These are phyloP conservation scores for Hygrophila difformis DNA, from an alignment of 257 asterid genomes.

Conservation along the genomic window DNA sequence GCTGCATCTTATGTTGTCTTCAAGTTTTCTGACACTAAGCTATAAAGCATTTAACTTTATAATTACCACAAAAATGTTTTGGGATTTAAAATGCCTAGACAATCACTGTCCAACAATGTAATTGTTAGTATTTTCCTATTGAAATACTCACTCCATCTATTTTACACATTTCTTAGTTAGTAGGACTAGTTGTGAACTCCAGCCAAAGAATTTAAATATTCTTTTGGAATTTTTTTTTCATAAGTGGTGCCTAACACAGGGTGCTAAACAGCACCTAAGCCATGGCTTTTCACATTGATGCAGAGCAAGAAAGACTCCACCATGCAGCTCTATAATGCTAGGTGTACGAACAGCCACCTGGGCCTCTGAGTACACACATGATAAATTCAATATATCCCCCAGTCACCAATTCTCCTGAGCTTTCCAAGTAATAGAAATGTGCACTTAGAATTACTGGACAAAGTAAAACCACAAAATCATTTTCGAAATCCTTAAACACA, in stretches of 20 bases:
- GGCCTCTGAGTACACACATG: too few species aligned
- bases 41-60: background rate
- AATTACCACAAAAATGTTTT: too few species aligned
- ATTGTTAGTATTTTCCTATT: background rate
- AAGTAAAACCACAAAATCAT: background rate
- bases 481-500: background rate
- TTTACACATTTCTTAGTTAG: background rate
- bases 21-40: background rate
- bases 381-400: too few species aligned
- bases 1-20: background rate
- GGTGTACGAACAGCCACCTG: background rate
- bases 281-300: background rate
- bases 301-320: too few species aligned
- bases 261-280: slow-evolving; percentile 3
- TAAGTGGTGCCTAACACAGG: background rate
- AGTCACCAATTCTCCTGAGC: background rate
- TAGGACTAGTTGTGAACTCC: background rate
- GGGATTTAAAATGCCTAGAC: too few species aligned
- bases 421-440: background rate
- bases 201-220: background rate
- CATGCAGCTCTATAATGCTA: background rate
- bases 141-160: background rate
- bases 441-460: background rate
- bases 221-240: background rate
- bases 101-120: background rate